Conservation (phyloP, 2,329 filamentous ascomycete species). For the Epichloe gansuensis region DNA sequence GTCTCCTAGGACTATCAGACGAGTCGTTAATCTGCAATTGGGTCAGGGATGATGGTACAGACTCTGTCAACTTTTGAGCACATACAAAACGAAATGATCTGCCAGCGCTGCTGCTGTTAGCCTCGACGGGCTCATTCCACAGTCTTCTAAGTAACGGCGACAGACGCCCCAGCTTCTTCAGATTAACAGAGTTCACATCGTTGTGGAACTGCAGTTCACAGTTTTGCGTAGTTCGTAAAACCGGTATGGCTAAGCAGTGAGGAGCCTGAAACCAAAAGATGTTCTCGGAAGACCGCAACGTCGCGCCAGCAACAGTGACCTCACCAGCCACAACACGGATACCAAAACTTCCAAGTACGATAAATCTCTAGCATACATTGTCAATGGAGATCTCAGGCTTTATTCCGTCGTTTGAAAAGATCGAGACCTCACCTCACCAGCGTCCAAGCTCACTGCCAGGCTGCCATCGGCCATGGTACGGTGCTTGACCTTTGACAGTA, state of each 20-base stretch:
- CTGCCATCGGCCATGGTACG: constrained; percentile 26
- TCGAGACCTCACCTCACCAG: constrained; percentile 34
- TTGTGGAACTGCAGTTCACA: constrained; percentile 43
- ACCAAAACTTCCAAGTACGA: constrained; percentile 57
- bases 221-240: constrained; percentile 43
- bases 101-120: constrained; percentile 8
- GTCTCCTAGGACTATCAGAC: constrained; percentile 37
- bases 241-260: constrained; percentile 56
- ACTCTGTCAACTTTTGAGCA: background rate
- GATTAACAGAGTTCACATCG: constrained; percentile 32
- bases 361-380: constrained; percentile 36
- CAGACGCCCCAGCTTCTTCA: constrained; percentile 44
- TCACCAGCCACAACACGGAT: constrained; percentile 49
- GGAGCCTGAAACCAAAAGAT: constrained; percentile 52
- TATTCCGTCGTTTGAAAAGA: background rate
- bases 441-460: constrained; percentile 29
- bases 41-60: constrained; percentile 12
- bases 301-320: constrained; percentile 53
- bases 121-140: constrained; percentile 40
- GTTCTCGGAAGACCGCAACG: constrained; percentile 35
- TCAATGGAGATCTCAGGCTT: constrained; percentile 9
- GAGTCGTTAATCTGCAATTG: constrained; percentile 38
- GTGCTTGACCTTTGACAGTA: constrained; percentile 31
- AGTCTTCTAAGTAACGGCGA: constrained; percentile 56
- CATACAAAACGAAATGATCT: constrained; percentile 40